Conservation (phyloP, 2,329 filamentous ascomycete genomes). For the Colletotrichum cordylinicola region DNA sequence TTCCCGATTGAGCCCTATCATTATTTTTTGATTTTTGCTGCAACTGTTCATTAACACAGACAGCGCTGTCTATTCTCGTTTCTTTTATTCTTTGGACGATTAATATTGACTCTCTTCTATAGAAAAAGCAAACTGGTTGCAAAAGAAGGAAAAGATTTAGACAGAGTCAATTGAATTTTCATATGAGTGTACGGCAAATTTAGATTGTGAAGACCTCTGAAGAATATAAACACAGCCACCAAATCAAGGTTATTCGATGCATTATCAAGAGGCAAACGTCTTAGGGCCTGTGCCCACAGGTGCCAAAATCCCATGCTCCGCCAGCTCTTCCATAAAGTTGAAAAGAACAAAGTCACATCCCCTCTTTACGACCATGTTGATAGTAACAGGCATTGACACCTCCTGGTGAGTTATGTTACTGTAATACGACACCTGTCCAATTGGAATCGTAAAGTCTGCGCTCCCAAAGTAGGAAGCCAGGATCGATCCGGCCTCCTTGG, state of each 20-base stretch:
- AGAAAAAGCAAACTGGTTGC: not conserved
- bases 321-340: conserved; percentile 44
- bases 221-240: not conserved
- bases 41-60: not conserved
- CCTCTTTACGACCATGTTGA: conserved; percentile 45
- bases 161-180: not conserved
- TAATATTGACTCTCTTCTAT: not conserved
- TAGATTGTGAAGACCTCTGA: not conserved
- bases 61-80: too few species aligned
- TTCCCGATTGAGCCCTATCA: not conserved
- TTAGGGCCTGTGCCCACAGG: conserved; percentile 37
- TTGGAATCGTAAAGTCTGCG: conserved; percentile 45
- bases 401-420: conserved; percentile 42
- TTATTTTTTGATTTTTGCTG: not conserved
- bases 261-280: not conserved
- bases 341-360: conserved; percentile 48
- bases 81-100: not conserved
- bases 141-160: rapidly evolving
- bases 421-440: conserved; percentile 44
- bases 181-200: not conserved
- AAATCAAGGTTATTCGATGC: not conserved
- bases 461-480: conserved; percentile 31
- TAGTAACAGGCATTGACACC: conserved; percentile 47
- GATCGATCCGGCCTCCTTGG: conserved; percentile 23
- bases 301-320: conserved; percentile 40